These are phyloP conservation scores for Takakia lepidozioides DNA, from an alignment of 225 moss, liverwort and hornwort genomes.

Conservation along the genomic window DNA sequence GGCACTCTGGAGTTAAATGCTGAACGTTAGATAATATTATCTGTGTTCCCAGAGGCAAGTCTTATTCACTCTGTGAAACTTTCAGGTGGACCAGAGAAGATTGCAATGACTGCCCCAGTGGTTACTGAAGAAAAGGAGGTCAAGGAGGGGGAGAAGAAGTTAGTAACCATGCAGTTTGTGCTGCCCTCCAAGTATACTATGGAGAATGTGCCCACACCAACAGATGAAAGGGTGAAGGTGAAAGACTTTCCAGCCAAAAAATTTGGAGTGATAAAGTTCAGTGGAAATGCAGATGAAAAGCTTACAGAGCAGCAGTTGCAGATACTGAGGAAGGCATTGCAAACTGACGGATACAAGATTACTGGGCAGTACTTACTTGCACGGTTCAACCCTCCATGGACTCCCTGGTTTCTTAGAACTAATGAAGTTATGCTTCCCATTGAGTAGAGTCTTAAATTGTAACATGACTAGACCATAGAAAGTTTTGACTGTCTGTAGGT, in stretches of 20 bases:
- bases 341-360: slow-evolving; percentile 59
- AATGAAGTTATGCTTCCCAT: slow-evolving; percentile 92
- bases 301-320: slow-evolving; percentile 49
- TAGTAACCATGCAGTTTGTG: slow-evolving; percentile 87
- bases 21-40: too few relatives aligned
- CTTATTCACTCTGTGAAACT: too few relatives aligned
- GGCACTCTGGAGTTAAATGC: too few relatives aligned
- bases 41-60: too few relatives aligned
- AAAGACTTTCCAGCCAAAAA: slow-evolving; percentile 66
- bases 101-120: slow-evolving; percentile 91
- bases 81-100: slow-evolving; percentile 39
- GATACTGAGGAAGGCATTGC: slow-evolving; percentile 40
- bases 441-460: too few relatives aligned
- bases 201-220: slow-evolving; percentile 77
- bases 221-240: slow-evolving; percentile 66
- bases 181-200: slow-evolving; percentile 70
- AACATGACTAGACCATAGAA: too few relatives aligned
- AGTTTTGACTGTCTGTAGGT: too few relatives aligned
- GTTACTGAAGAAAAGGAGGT: slow-evolving; percentile 43
- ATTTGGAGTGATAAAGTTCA: slow-evolving; percentile 67
- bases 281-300: slow-evolving; percentile 45
- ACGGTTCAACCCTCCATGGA: slow-evolving; percentile 92
- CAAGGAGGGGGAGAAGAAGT: slow-evolving; percentile 31
- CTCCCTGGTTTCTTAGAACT: slow-evolving; percentile 80
- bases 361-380: slow-evolving; percentile 65